Evolutionary conservation across 176 grass and related monocot species (phyloP).

Genomic region (Rhynchospora breviuscula): DNA sequence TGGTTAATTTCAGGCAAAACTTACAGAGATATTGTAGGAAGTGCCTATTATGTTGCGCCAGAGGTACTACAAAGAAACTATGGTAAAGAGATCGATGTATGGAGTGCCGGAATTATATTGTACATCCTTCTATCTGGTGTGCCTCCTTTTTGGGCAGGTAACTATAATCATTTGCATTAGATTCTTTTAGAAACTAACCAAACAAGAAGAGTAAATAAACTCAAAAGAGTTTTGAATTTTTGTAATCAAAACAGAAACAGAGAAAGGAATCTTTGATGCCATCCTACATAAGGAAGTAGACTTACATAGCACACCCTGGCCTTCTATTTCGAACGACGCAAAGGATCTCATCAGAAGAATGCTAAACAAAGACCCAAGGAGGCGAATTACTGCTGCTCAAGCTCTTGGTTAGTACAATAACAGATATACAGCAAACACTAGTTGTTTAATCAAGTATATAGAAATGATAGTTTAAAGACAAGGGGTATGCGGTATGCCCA

Average conservation of each 20-base stretch:
- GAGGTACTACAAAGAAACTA: conserved; percentile 58
- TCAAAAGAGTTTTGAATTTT: conserved; percentile 13
- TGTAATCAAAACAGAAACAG: conserved; percentile 45
- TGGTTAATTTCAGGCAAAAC: conserved; percentile 50
- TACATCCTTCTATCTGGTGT: conserved; percentile 67
- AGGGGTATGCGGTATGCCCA: no score
- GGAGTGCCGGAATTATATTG: conserved; percentile 78
- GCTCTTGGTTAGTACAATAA: conserved; percentile 43
- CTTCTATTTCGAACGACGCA: conserved; percentile 56
- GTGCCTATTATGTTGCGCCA: conserved; percentile 69
- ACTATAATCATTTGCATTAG: not conserved
- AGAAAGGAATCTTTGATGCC: conserved; percentile 68
- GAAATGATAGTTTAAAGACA: not conserved
- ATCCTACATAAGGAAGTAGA: conserved; percentile 33
- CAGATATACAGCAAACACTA: not conserved
- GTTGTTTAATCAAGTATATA: not conserved
- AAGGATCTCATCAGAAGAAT: conserved; percentile 69
- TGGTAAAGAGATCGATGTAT: conserved; percentile 75
- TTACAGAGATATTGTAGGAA: conserved; percentile 62
- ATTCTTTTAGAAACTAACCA: conserved; percentile 14
- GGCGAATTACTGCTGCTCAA: conserved; percentile 54
- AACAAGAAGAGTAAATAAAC: not conserved
- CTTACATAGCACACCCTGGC: conserved; percentile 44
- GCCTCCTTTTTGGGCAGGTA: conserved; percentile 74
- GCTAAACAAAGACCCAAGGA: conserved; percentile 40